phyloP scores from a whole-genome alignment of 441 rosid genomes.

The Kokia cookei region DNA sequence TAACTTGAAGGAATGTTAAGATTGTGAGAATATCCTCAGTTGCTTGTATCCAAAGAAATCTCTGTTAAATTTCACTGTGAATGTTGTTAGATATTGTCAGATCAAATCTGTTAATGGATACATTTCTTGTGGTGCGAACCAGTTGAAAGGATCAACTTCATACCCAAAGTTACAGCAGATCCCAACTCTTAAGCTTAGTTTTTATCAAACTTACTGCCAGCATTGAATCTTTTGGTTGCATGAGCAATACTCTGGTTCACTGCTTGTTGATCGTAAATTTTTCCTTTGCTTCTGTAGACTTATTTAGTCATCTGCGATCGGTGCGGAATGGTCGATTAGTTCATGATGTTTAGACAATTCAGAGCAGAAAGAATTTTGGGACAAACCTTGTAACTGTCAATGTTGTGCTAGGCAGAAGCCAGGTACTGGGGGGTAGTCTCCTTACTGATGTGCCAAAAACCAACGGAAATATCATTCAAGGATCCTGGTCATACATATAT shows the following conservation, averaged over 20 bases:
- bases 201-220: neutral
- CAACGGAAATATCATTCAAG: neutral
- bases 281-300: neutral
- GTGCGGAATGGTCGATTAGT: neutral
- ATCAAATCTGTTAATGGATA: neutral
- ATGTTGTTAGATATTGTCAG: neutral
- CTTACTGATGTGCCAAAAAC: neutral
- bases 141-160: neutral
- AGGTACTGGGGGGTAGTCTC: neutral
- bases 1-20: neutral
- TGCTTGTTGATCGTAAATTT: neutral
- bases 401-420: neutral
- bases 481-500: neutral
- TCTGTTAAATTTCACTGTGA: neutral
- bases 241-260: neutral
- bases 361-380: neutral
- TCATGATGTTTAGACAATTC: neutral
- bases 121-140: neutral
- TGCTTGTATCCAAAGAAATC: neutral
- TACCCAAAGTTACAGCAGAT: neutral
- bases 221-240: neutral
- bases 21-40: neutral
- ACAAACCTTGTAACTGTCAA: neutral
- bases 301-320: neutral
- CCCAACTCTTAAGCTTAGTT: neutral